phyloP scores from a whole-genome alignment of 306 rosid species.

The Prunus mira region DNA sequence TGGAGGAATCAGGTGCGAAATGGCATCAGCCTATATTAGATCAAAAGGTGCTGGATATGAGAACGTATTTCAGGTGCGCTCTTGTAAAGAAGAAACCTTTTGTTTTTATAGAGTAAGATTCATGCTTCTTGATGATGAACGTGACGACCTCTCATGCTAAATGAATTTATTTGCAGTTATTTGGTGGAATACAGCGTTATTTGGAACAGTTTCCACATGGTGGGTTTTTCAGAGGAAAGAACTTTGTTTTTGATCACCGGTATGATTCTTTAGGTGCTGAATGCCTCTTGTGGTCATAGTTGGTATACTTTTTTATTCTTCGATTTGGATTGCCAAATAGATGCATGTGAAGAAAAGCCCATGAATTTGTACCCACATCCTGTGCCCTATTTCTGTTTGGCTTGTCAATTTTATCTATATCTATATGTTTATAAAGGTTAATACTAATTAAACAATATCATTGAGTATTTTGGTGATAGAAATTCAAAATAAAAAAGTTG shows the following conservation, averaged over 20 bases:
- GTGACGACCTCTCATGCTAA: conserved; percentile 9
- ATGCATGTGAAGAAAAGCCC: neutral
- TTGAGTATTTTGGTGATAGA: neutral
- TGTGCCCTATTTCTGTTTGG: neutral
- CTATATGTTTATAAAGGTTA: neutral
- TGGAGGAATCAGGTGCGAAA: conserved; percentile 93
- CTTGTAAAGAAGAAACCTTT: conserved; percentile 1
- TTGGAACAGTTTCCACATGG: conserved; percentile 89
- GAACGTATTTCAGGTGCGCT: conserved; percentile 82
- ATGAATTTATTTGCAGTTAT: conserved; percentile 54
- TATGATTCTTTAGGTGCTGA: conserved; percentile 28
- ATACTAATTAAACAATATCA: neutral
- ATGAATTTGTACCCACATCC: neutral
- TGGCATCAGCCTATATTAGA: conserved; percentile 94
- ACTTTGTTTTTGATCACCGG: conserved; percentile 96
- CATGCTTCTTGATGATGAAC: conserved; percentile 8
- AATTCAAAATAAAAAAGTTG: conserved; percentile 4
- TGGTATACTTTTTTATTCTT: neutral
- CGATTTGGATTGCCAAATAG: neutral
- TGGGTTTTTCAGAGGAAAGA: conserved; percentile 84
- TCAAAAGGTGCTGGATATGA: conserved; percentile 89
- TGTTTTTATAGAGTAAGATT: neutral
- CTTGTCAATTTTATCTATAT: neutral
- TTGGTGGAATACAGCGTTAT: conserved; percentile 91
- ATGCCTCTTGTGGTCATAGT: neutral